A percentile compares a stretch with the other conserved stretches of the same genome.
Conservation (phyloP, 1,284 basidiomycete genomes). For the Boletellus deceptivus region DNA sequence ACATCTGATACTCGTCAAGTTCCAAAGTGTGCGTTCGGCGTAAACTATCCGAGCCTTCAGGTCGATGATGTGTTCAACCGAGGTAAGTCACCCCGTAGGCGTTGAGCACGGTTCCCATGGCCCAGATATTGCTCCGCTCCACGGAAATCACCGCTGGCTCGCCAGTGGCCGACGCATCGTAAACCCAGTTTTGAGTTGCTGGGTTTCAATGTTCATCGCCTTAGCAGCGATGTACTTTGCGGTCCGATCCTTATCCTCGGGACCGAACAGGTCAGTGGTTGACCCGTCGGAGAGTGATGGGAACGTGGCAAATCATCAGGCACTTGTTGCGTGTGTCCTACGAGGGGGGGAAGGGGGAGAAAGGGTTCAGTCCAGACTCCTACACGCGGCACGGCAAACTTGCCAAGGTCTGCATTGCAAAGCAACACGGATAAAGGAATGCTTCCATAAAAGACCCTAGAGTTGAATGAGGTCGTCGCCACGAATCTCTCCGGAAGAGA, state of each 20-base stretch:
- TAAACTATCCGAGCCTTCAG: too few relatives aligned
- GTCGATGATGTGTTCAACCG: too few relatives aligned
- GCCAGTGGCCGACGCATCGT: not conserved
- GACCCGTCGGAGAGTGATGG: not conserved
- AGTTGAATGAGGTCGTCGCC: not conserved
- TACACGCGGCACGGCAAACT: too few relatives aligned
- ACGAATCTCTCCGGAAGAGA: not conserved
- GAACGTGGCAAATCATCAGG: too few relatives aligned
- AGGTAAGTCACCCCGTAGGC: too few relatives aligned
- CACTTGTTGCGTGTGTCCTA: too few relatives aligned
- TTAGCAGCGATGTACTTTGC: not conserved
- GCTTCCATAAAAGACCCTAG: not conserved
- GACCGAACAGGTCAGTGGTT: constrained; percentile 4
- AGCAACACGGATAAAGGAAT: not conserved
- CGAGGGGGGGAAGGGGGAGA: too few relatives aligned
- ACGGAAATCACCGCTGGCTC: constrained; percentile 6
- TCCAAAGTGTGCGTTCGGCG: too few relatives aligned
- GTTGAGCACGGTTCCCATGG: too few relatives aligned
- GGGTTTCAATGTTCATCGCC: constrained; percentile 5
- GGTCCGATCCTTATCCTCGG: constrained; percentile 3
- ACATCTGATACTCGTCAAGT: not conserved
- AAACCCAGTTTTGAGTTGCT: constrained; percentile 8
- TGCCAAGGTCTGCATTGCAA: not conserved
- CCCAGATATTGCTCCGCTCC: constrained; percentile 17
- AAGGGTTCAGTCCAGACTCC: too few relatives aligned